phyloP scores from a whole-genome alignment of 495 filamentous ascomycete species.

The Ascobolus immersus region DNA sequence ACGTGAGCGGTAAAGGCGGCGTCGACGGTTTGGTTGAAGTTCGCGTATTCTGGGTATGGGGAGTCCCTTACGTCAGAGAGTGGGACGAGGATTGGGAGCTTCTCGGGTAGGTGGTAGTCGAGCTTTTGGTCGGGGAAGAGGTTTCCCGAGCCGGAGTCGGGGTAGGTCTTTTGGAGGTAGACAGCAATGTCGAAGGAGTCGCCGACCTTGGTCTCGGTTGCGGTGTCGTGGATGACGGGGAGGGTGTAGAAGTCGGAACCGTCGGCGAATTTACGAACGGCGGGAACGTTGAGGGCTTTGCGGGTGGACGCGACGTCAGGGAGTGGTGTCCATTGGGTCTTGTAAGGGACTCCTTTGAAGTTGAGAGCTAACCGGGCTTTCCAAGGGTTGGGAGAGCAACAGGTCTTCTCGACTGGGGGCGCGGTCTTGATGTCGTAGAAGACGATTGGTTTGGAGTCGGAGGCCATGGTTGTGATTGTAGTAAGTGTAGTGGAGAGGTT shows the following conservation, averaged over 20 bases:
- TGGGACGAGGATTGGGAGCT: conserved; percentile 10
- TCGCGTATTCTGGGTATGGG: conserved; percentile 13
- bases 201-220: conserved; percentile 22
- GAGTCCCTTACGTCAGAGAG: conserved; percentile 12
- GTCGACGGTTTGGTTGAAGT: conserved; percentile 28
- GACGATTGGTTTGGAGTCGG: too few relatives aligned
- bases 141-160: conserved; percentile 16
- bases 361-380: conserved; percentile 34
- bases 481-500: too few relatives aligned
- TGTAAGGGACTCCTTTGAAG: conserved; percentile 29
- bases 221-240: conserved; percentile 27
- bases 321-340: conserved; percentile 27
- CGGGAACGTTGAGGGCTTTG: conserved; percentile 18
- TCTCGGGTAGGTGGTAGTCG: conserved; percentile 12
- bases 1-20: conserved; percentile 22
- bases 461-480: too few relatives aligned
- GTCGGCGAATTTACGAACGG: conserved; percentile 29
- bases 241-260: conserved; percentile 34
- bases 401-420: conserved; percentile 15
- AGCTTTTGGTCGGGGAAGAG: conserved; percentile 20
- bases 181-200: conserved; percentile 38
- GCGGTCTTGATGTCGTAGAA: conserved; percentile 33
- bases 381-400: conserved; percentile 32
- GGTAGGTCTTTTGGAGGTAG: conserved; percentile 28
- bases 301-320: conserved; percentile 26